Percentiles rank a stretch among this genome's conserved stretches.
Conservation (phyloP, 345 rosid species). For the Ailanthus altissimus region DNA sequence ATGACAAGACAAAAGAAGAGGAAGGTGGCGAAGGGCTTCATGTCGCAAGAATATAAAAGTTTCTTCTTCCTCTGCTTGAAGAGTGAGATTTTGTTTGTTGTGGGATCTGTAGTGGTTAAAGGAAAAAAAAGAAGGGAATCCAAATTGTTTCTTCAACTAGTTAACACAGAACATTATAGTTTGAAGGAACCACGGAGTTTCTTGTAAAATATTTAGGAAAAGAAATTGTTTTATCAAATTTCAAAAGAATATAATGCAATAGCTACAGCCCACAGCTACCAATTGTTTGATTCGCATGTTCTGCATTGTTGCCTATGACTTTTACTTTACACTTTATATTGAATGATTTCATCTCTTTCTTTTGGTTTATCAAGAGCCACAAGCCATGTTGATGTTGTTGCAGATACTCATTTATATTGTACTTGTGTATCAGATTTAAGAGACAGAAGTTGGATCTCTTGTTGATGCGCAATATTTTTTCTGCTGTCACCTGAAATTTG, state of each 20-base stretch:
- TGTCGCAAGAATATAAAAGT: constrained; percentile 44
- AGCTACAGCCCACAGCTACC: background rate
- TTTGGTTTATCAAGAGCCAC: background rate
- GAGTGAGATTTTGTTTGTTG: background rate
- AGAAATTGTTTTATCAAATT: background rate
- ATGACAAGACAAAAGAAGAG: constrained; percentile 33
- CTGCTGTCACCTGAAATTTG: no score
- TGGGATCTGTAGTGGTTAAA: background rate
- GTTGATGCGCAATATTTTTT: no score
- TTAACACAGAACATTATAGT: background rate
- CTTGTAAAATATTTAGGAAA: constrained; percentile 1
- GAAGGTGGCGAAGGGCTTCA: constrained; percentile 47
- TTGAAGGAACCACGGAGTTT: no score
- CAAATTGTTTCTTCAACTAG: background rate
- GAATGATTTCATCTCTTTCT: background rate
- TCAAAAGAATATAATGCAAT: background rate
- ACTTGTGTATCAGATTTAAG: no score
- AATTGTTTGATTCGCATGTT: constrained; percentile 4
- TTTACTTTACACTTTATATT: background rate
- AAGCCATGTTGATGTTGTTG: background rate
- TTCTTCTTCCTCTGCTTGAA: constrained; percentile 7
- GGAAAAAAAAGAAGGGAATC: background rate
- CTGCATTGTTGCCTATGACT: background rate
- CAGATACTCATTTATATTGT: no score
- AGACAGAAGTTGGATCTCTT: no score